A percentile compares a stretch with the other conserved stretches of the same genome.
phyloP scores from a whole-genome alignment of 2,329 filamentous ascomycete species.

The Keithomyces neogunnii region DNA sequence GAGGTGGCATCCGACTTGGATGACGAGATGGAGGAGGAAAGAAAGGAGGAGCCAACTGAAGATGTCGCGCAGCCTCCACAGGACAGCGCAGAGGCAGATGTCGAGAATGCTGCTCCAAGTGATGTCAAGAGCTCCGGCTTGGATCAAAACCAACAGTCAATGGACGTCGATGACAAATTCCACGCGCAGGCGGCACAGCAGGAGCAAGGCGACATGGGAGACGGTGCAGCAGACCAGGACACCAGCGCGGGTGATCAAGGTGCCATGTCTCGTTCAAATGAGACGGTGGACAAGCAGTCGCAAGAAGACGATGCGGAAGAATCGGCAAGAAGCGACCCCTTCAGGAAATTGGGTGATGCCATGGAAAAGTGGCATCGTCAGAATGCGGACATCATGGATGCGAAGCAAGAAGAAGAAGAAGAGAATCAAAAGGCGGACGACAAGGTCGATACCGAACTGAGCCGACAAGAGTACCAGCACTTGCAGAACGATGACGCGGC shows the following conservation, averaged over 20 bases:
- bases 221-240: constrained; percentile 55
- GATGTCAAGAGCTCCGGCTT: constrained; percentile 56
- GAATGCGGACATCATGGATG: constrained; percentile 69
- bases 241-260: constrained; percentile 57
- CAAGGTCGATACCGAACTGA: constrained; percentile 57
- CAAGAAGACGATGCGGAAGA: constrained; percentile 35
- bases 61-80: constrained; percentile 26
- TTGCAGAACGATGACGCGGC: constrained; percentile 73
- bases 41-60: constrained; percentile 28
- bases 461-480: constrained; percentile 85
- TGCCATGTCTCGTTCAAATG: constrained; percentile 37
- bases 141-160: constrained; percentile 55
- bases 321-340: constrained; percentile 53
- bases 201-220: constrained; percentile 58
- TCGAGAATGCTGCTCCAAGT: constrained; percentile 55
- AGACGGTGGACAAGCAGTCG: constrained; percentile 39
- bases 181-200: constrained; percentile 53
- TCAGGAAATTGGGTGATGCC: constrained; percentile 90
- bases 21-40: constrained; percentile 4
- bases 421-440: constrained; percentile 38
- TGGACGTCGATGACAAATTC: constrained; percentile 53
- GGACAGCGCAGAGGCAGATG: constrained; percentile 43
- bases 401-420: constrained; percentile 35
- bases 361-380: constrained; percentile 89
- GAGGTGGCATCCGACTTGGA: constrained; percentile 28